Percentiles rank a stretch among this genome's conserved stretches.
phyloP scores from a whole-genome alignment of 768 basidiomycete species.

The Phlebiopsis gigantea region DNA sequence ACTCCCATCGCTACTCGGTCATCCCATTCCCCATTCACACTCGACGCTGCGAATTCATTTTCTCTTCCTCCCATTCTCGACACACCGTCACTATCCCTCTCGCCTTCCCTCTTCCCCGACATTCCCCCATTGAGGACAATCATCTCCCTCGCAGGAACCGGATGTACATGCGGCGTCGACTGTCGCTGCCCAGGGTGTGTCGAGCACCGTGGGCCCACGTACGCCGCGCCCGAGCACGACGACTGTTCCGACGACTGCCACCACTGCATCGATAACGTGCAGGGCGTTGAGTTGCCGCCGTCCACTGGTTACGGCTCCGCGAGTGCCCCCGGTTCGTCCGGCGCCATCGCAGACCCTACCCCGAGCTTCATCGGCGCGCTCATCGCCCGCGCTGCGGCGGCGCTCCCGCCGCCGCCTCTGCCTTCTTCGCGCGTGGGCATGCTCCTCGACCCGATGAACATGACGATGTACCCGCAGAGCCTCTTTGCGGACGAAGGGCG shows the following conservation, averaged over 20 bases:
- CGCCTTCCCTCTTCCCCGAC: conserved; percentile 41
- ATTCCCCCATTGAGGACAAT: conserved; percentile 61
- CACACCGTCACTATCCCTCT: not conserved
- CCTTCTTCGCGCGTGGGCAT: conserved; percentile 40
- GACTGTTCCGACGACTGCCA: conserved; percentile 50
- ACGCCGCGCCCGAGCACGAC: conserved; percentile 32
- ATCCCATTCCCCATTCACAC: not conserved
- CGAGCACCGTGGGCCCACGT: conserved; percentile 55
- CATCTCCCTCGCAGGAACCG: conserved; percentile 56
- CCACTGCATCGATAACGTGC: conserved; percentile 53
- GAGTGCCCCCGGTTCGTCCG: conserved; percentile 1
- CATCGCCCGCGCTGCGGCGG: conserved; percentile 57
- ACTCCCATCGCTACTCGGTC: no score
- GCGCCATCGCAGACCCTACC: not conserved
- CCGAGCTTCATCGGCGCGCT: conserved; percentile 51
- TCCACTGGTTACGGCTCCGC: conserved; percentile 5
- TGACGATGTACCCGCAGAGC: conserved; percentile 37
- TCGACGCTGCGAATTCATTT: not conserved
- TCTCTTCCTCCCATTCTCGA: not conserved
- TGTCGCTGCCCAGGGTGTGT: conserved; percentile 73
- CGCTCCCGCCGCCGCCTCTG: conserved; percentile 70
- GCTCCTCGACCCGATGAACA: conserved; percentile 47
- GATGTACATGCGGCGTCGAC: conserved; percentile 64
- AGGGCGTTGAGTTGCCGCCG: conserved; percentile 35
- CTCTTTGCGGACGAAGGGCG: conserved; percentile 30